Percentiles rank a stretch among this genome's conserved stretches.
phyloP scores from a whole-genome alignment of 805 yeast genomes.

The Wickerhamiella hasegawae region DNA sequence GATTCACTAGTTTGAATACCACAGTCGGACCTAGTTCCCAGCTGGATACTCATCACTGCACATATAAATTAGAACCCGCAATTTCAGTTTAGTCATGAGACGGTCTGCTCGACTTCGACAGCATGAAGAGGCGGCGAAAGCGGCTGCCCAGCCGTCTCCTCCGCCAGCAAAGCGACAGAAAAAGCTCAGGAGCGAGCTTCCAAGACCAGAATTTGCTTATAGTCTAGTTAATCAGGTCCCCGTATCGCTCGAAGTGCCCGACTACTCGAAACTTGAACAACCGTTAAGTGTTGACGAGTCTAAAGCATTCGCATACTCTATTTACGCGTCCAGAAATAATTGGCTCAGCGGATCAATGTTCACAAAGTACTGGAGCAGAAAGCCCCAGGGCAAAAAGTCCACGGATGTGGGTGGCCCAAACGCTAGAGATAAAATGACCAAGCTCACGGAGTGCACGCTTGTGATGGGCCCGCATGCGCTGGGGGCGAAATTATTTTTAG shows the following conservation, averaged over 20 bases:
- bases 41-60: no score
- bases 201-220: conserved; percentile 16
- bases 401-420: conserved; percentile 32
- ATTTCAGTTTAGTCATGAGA: no score
- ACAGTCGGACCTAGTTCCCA: no score
- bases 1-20: no score
- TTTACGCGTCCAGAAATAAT: conserved; percentile 55
- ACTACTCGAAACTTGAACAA: conserved; percentile 41
- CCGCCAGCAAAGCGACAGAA: conserved; percentile 12
- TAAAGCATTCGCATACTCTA: conserved; percentile 30
- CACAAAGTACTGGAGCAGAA: conserved; percentile 65
- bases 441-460: conserved; percentile 60
- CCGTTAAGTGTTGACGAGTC: conserved; percentile 60
- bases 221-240: conserved; percentile 28
- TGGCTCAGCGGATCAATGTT: conserved; percentile 58
- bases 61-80: no score
- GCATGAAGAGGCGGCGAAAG: conserved; percentile 2
- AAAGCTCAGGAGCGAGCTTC: conserved; percentile 9
- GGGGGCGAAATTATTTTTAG: conserved; percentile 62
- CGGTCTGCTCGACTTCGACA: conserved; percentile 8
- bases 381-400: conserved; percentile 37
- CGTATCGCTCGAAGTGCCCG: conserved; percentile 46
- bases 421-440: conserved; percentile 77
- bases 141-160: conserved; percentile 3
- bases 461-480: conserved; percentile 72